These are phyloP conservation scores for Dactylellina leptospora DNA, from an alignment of 2,329 filamentous ascomycete genomes.

Conservation along the genomic window DNA sequence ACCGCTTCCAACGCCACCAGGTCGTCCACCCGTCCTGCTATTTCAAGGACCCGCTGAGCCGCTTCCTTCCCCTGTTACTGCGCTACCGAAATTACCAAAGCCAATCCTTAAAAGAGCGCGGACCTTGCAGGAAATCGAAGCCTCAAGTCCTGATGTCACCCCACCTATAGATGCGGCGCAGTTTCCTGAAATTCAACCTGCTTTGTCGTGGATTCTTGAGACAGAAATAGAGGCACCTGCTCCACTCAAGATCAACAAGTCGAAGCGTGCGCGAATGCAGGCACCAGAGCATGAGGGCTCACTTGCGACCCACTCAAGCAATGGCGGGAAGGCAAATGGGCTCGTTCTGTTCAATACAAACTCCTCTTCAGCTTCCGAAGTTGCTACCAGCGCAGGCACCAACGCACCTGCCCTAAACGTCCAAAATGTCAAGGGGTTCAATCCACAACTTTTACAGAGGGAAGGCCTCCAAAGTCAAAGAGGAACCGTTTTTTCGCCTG, in stretches of 20 bases:
- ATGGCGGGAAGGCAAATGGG: slow-evolving; percentile 22
- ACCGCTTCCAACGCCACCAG: slow-evolving; percentile 49
- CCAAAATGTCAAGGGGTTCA: slow-evolving; percentile 38
- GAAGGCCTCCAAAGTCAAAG: slow-evolving; percentile 45
- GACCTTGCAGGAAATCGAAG: slow-evolving; percentile 43
- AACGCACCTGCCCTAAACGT: slow-evolving; percentile 45
- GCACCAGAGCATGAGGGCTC: slow-evolving; percentile 39
- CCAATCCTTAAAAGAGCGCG: slow-evolving; percentile 47
- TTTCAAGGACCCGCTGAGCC: slow-evolving; percentile 32
- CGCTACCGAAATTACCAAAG: slow-evolving; percentile 45
- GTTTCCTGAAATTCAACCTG: slow-evolving; percentile 52
- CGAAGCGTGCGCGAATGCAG: slow-evolving; percentile 52
- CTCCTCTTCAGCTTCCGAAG: slow-evolving; percentile 36
- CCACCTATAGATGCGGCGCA: slow-evolving; percentile 51
- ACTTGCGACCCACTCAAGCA: slow-evolving; percentile 38
- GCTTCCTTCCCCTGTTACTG: slow-evolving; percentile 14
- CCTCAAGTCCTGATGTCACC: slow-evolving; percentile 45
- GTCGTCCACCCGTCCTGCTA: slow-evolving; percentile 24
- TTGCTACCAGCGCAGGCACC: slow-evolving; percentile 16
- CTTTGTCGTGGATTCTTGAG: slow-evolving; percentile 52
- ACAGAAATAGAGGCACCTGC: slow-evolving; percentile 42
- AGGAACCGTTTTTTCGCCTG: slow-evolving; percentile 40
- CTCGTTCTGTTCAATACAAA: slow-evolving; percentile 28
- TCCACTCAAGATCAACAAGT: slow-evolving; percentile 49
- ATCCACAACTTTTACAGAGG: slow-evolving; percentile 34